These are phyloP conservation scores for Hydrangea macrophylla DNA, from an alignment of 148 eudicot species.

Conservation along the genomic window DNA sequence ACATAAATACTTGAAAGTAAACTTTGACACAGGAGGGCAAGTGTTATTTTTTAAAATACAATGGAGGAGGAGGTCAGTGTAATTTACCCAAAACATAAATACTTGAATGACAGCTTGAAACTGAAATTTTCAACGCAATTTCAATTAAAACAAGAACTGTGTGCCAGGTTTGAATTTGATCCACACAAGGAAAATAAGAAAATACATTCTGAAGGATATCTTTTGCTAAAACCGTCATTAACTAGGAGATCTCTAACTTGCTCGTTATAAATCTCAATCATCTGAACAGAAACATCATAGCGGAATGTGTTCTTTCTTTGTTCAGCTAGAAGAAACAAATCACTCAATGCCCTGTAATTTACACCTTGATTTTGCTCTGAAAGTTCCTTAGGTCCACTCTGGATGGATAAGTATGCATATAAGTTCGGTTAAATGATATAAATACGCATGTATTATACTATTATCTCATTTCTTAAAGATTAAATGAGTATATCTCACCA, in stretches of 20 bases:
- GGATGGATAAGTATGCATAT: conserved; percentile 14
- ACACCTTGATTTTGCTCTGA: conserved; percentile 88
- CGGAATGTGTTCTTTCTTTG: conserved; percentile 74
- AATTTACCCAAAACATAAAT: background rate
- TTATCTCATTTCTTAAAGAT: background rate
- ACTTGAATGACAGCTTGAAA: background rate
- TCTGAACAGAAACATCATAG: conserved; percentile 92
- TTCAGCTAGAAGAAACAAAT: conserved; percentile 76
- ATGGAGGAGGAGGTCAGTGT: too few relatives aligned
- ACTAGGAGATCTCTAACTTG: conserved; percentile 96
- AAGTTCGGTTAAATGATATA: conserved; percentile 10
- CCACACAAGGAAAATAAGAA: background rate
- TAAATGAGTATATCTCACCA: conserved; percentile 44
- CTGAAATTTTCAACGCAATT: background rate
- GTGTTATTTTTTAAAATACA: too few relatives aligned
- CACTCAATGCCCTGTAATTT: conserved; percentile 84
- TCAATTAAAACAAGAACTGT: background rate
- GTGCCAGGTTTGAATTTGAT: background rate
- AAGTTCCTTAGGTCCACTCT: conserved; percentile 89
- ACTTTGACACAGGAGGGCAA: too few relatives aligned
- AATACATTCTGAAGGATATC: conserved; percentile 69
- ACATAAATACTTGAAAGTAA: too few relatives aligned
- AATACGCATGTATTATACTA: background rate
- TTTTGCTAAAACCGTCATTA: conserved; percentile 69
- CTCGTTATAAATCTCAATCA: conserved; percentile 97